Conservation (phyloP, 495 filamentous ascomycete species). For the Hypoxylon intermedium region DNA sequence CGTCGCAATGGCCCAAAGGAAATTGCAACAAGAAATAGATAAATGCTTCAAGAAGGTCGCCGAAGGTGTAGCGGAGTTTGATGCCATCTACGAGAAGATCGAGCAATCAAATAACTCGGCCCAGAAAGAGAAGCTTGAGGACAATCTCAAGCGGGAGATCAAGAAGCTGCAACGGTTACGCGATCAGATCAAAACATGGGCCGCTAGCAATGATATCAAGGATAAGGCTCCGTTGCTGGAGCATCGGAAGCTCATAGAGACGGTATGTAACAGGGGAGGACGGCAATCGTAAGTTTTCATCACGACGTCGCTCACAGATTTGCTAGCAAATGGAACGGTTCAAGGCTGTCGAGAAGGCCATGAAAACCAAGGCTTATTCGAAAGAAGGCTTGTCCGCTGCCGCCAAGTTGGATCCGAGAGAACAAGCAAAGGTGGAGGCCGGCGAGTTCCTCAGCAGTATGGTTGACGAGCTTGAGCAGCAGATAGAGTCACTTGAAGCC, state of each 20-base stretch:
- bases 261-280: slow-evolving; percentile 61
- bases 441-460: slow-evolving; percentile 82
- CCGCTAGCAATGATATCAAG: slow-evolving; percentile 95
- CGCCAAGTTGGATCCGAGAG: slow-evolving; percentile 91
- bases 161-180: slow-evolving; percentile 98
- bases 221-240: slow-evolving; percentile 95
- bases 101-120: slow-evolving; percentile 86
- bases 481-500: slow-evolving; percentile 90
- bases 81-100: slow-evolving; percentile 95
- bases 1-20: slow-evolving; percentile 83
- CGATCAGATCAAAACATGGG: slow-evolving; percentile 99
- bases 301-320: slow-evolving; percentile 25
- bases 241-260: slow-evolving; percentile 93
- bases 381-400: slow-evolving; percentile 94
- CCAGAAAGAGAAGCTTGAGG: slow-evolving; percentile 97
- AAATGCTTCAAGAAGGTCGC: slow-evolving; percentile 97
- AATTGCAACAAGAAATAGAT: slow-evolving; percentile 95
- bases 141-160: slow-evolving; percentile 97
- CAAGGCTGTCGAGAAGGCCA: slow-evolving; percentile 99
- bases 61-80: slow-evolving; percentile 91
- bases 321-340: slow-evolving; percentile 98
- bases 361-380: slow-evolving; percentile 99
- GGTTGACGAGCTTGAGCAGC: slow-evolving; percentile 92
- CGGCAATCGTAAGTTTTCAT: slow-evolving; percentile 11
- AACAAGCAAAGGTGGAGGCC: slow-evolving; percentile 87